These are phyloP conservation scores for Pythium rishiriense DNA, from an alignment of 352 stramenopile species.

Conservation along the genomic window DNA sequence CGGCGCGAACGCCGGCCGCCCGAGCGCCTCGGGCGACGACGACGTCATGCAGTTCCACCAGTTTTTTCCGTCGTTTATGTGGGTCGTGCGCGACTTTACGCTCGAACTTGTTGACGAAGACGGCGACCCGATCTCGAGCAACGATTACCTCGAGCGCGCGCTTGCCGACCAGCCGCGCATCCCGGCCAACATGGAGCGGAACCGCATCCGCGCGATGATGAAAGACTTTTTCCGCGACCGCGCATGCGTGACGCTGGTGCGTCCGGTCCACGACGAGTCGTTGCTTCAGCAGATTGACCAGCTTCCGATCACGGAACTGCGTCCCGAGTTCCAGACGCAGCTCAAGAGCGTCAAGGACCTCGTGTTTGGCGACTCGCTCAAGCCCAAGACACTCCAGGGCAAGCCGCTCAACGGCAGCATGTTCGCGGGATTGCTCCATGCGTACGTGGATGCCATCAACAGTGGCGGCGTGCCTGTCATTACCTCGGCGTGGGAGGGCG, in stretches of 20 bases:
- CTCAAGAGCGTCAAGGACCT: conserved; percentile 63
- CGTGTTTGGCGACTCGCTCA: conserved; percentile 67
- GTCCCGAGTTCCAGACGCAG: conserved; percentile 77
- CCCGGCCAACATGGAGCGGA: conserved; percentile 70
- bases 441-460: conserved; percentile 87
- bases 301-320: conserved; percentile 61
- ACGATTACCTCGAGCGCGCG: conserved; percentile 81
- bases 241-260: conserved; percentile 81
- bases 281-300: conserved; percentile 78
- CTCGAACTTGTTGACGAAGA: conserved; percentile 86
- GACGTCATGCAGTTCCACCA: conserved; percentile 76
- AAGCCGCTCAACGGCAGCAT: conserved; percentile 81
- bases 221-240: conserved; percentile 84
- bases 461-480: conserved; percentile 88
- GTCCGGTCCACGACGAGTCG: conserved; percentile 76
- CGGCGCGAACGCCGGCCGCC: background rate
- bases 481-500: conserved; percentile 83
- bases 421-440: conserved; percentile 79
- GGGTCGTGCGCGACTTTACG: conserved; percentile 89
- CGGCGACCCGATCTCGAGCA: conserved; percentile 71
- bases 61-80: conserved; percentile 89
- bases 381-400: conserved; percentile 84
- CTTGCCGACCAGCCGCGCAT: conserved; percentile 72
- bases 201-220: conserved; percentile 81
- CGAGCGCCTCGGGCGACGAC: conserved; percentile 35